Evolutionary conservation across 2,329 filamentous ascomycete genomes (phyloP).

Genomic region (Helotiales sp.): DNA sequence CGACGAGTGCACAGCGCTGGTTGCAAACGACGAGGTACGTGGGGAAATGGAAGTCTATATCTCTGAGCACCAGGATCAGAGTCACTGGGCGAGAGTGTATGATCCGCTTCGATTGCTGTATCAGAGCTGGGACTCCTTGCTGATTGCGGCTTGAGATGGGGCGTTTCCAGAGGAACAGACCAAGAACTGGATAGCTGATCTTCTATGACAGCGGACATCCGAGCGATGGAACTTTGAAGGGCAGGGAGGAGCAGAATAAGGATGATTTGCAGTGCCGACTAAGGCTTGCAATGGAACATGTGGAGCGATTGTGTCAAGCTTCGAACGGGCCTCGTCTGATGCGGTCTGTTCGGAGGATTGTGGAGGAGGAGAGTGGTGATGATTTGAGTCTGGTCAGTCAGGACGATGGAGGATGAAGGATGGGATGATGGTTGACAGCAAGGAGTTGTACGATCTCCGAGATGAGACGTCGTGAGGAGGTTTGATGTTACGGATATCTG

Average conservation of each 20-base stretch:
- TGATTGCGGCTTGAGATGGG: constrained; percentile 47
- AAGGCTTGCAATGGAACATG: constrained; percentile 25
- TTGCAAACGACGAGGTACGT: constrained; percentile 14
- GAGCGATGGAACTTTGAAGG: constrained; percentile 46
- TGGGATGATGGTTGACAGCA: constrained; percentile 10
- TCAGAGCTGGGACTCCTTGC: constrained; percentile 47
- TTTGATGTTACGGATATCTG: constrained; percentile 29
- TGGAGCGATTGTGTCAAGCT: constrained; percentile 29
- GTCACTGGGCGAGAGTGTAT: constrained; percentile 38
- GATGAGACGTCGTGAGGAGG: constrained; percentile 40
- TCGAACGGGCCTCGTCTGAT: constrained; percentile 32
- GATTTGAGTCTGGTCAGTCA: constrained; percentile 8
- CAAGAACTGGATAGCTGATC: constrained; percentile 57
- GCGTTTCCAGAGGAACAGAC: constrained; percentile 51
- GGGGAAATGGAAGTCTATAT: constrained; percentile 46
- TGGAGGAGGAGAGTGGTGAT: constrained; percentile 8
- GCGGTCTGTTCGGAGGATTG: constrained; percentile 26
- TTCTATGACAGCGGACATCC: constrained; percentile 60
- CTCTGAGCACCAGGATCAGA: constrained; percentile 36
- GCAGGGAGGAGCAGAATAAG: constrained; percentile 23
- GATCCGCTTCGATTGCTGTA: constrained; percentile 42
- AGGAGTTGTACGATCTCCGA: constrained; percentile 34
- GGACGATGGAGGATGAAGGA: constrained; percentile 4
- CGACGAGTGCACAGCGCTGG: constrained; percentile 54
- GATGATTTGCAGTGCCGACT: constrained; percentile 17